Evolutionary conservation across 257 asterid species (phyloP).

Genomic region (Plantago major): DNA sequence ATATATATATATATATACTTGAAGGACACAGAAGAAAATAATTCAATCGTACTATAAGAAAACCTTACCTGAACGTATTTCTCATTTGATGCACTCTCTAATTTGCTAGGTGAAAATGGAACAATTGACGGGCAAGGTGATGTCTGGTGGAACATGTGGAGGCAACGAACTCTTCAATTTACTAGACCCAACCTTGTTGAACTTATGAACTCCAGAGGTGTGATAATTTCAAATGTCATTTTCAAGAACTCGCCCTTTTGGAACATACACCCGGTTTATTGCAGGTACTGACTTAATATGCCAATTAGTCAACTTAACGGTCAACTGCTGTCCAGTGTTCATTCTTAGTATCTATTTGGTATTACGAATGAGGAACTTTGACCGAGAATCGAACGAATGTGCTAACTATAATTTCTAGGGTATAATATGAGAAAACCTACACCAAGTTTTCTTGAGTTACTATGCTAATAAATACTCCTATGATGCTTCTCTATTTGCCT

Average conservation of each 20-base stretch:
- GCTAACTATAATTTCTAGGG: too few species aligned
- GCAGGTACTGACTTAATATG: slow-evolving; percentile 48
- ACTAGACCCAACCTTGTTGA: slow-evolving; percentile 88
- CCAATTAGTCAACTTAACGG: background rate
- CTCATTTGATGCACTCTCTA: slow-evolving; percentile 1
- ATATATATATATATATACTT: too few species aligned
- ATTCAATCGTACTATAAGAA: too few species aligned
- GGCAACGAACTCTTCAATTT: slow-evolving; percentile 64
- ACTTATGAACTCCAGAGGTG: slow-evolving; percentile 67
- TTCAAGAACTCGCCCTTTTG: slow-evolving; percentile 96
- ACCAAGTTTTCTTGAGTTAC: too few species aligned
- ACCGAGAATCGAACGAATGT: too few species aligned
- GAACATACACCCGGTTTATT: slow-evolving; percentile 97
- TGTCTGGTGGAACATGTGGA: slow-evolving; percentile 98
- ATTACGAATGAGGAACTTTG: too few species aligned
- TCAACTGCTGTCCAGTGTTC: too few species aligned
- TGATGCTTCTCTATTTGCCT: background rate
- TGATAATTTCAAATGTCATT: slow-evolving; percentile 66
- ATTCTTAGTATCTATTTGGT: too few species aligned
- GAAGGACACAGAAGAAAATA: too few species aligned
- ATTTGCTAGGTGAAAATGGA: slow-evolving; percentile 78
- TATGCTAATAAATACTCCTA: too few species aligned
- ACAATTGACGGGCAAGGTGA: slow-evolving; percentile 96
- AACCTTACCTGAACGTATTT: background rate
- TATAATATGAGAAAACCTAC: too few species aligned